Base-by-base conservation (phyloP, 2,329 filamentous ascomycete species). In the Sphaerostilbella broomeana region DNA sequence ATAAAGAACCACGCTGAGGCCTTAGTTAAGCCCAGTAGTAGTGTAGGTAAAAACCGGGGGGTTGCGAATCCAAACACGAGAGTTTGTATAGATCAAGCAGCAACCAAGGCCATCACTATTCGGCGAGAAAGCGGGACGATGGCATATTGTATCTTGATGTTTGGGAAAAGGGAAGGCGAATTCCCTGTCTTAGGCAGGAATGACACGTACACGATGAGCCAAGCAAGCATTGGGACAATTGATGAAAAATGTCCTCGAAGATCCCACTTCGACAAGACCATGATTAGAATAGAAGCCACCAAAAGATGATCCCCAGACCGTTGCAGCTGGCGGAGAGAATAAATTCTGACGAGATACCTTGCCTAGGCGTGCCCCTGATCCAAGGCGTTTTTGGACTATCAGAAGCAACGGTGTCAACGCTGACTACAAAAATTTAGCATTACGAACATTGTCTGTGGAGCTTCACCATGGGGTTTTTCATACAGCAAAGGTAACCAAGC, bases 1-100 rank as follows among this genome's bases (percentile, higher is more conserved):
- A 47, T 49, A 19, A 59, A 65, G 38, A 53, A 61, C 63, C 64
- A 69, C 2, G 54, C 48, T 0, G 51, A 40, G 0, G 57, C 55
- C 16, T 66, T 67, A 0, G 46, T 31, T 0, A 54, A 16, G 0
- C 56, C 61, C 2, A 61, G 26, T 0, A 46, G 11, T 1, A 63
- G 6, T 0, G 47, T 46, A 1, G 46, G 24, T 3, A 42, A 22
- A 8, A 53, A 5, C 0, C 47, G 28, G 3, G 38, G 45, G 4
- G 38, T 43, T 1, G 50, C 49, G 2, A 56, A 44, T 0, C 58
- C 62, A 18, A 58, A 46, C 0, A 49, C 11, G 3, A 51, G 17
- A 0, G 31, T 31, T 27, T 63, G 51, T 1, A 48, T n/a, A n/a
- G n/a, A n/a, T n/a, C n/a, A n/a, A n/a, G 45, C 25, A 3, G 35